phyloP scores from a whole-genome alignment of 768 basidiomycete species.

The Porpolomopsis calyptriformis region DNA sequence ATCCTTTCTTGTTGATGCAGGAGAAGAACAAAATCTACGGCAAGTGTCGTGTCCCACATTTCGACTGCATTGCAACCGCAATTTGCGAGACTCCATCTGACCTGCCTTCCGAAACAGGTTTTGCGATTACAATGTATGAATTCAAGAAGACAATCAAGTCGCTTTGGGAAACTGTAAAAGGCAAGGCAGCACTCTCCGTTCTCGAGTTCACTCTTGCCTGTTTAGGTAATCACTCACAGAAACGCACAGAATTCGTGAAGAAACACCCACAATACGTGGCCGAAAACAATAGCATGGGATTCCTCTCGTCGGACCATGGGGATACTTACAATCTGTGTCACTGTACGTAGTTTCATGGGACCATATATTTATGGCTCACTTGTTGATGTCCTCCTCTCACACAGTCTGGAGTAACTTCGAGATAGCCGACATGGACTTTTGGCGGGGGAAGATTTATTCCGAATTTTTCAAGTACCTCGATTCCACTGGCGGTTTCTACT shows the following conservation, averaged over 20 bases:
- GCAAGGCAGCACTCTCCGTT: too few relatives aligned
- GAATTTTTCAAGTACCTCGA: constrained; percentile 60
- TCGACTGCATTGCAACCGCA: background rate
- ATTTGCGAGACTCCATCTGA: background rate
- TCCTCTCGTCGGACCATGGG: constrained; percentile 60
- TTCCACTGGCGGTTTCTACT: constrained; percentile 55
- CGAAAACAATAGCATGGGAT: constrained; percentile 50
- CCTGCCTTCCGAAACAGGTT: constrained; percentile 28
- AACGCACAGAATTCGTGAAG: constrained; percentile 47
- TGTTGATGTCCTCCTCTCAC: constrained; percentile 18
- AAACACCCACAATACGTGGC: constrained; percentile 45
- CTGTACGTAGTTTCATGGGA: too few relatives aligned
- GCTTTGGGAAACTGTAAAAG: constrained; percentile 62
- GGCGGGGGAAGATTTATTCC: constrained; percentile 52
- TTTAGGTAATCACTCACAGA: constrained; percentile 3
- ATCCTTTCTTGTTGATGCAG: constrained; percentile 70
- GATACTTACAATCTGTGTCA: constrained; percentile 70
- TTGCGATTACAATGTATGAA: constrained; percentile 69
- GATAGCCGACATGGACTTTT: constrained; percentile 59
- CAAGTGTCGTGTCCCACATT: constrained; percentile 8
- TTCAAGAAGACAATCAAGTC: constrained; percentile 70
- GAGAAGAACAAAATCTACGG: constrained; percentile 65
- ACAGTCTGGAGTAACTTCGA: constrained; percentile 65
- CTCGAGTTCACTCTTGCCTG: constrained; percentile 4
- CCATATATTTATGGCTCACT: constrained; percentile 22